Evolutionary conservation across 768 basidiomycete genomes (phyloP), one percentile per base, ranked within the genome.

Genomic region (Termitomyces sp.): DNA sequence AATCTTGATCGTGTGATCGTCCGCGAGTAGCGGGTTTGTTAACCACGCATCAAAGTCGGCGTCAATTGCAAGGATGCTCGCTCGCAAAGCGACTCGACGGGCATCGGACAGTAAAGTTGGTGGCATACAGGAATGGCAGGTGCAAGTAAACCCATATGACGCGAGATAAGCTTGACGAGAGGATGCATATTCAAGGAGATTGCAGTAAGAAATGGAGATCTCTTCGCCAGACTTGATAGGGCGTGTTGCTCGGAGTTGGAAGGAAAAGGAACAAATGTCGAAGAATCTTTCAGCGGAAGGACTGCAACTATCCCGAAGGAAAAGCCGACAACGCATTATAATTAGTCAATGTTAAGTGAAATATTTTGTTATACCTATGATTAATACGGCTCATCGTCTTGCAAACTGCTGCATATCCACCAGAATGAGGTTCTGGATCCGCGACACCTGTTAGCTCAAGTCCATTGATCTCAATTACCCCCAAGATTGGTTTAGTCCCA

Each of bases 381-480:
- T 76, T 77, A 46, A 75, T 64, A 23, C 74, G 71, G n/a, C 73
- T 72, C 50, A 72, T 65, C 7, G 63, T 57, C 13, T 68, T 68
- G 59, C 67, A 72, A 4, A 70, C 66, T 12, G 65, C 71, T 16
- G 60, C 61, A 57, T 74, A 72, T 50, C 58, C 57, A 5, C 63
- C 32, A 50, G 16, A 26, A 43, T 60, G 48, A 33, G 64, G 51
- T 52, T 64, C 63, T 49, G 67, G 55, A 51, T 68, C 66, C 14
- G 58, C 55, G 14, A 72, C 48, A 26, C 56, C 66, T 3, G 30
- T 62, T 1, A 72, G 56, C 16, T 56, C 65, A 41, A 71, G 65
- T 0, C 67, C 71, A 55, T 78, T 78, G 1, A 74, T 77, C 47
- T 71, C 65, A 18, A 72, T 53, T 2, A 72, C 70, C 0, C 76